A percentile compares a stretch with the other conserved stretches of the same genome.
These are phyloP conservation scores for Salix arbutifolia DNA, from an alignment of 345 rosid genomes.

Conservation along the genomic window DNA sequence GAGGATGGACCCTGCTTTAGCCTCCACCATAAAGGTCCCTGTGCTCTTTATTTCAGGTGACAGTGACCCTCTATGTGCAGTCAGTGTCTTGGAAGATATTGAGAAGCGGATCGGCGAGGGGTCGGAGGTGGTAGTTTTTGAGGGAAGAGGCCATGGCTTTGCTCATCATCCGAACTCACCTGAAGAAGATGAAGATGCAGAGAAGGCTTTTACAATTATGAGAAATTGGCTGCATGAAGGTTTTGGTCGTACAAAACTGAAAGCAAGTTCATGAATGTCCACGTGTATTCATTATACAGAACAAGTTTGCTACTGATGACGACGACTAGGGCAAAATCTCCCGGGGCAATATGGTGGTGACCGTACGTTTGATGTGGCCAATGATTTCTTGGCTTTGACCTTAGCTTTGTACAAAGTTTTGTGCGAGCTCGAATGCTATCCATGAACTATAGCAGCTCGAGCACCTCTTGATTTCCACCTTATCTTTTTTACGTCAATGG, in stretches of 20 bases:
- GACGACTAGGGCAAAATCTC: too few species aligned
- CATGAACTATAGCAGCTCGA: background rate
- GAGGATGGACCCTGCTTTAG: conserved; percentile 48
- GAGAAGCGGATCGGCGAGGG: conserved; percentile 45
- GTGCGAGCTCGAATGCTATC: background rate
- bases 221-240: conserved; percentile 69
- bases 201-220: conserved; percentile 54
- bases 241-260: conserved; percentile 30
- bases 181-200: conserved; percentile 80
- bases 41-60: conserved; percentile 73
- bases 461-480: background rate
- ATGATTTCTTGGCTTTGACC: too few species aligned
- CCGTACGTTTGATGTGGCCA: too few species aligned
- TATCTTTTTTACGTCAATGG: too few species aligned
- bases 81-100: conserved; percentile 37
- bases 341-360: too few species aligned
- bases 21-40: conserved; percentile 54
- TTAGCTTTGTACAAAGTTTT: background rate
- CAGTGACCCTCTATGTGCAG: conserved; percentile 60
- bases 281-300: background rate
- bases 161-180: conserved; percentile 66
- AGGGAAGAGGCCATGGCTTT: conserved; percentile 77
- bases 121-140: conserved; percentile 49
- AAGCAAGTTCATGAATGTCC: background rate
- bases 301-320: background rate